Base-by-base conservation (phyloP, 345 rosid species). In the Trapa incisa region DNA sequence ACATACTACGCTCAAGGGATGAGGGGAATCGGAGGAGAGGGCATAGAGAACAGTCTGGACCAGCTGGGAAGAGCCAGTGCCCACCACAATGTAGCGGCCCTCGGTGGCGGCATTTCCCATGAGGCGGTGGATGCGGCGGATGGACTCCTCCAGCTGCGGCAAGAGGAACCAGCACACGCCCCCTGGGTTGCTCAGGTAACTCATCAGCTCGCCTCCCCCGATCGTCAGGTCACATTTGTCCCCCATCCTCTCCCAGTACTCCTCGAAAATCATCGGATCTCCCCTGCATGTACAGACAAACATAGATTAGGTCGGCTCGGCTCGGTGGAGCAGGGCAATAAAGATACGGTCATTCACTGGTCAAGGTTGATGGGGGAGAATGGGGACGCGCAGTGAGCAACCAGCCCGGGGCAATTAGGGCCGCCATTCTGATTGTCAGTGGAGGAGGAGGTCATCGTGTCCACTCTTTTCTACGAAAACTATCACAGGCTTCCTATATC, bases 51-150 rank as follows among this genome's bases (percentile, higher is more conserved):
- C 84, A 0, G 99, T 97, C 68, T 80, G 85, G 60, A 74, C 76
- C 32, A 94, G 88, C 80, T 88, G 96, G 6, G 97, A 80, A 0
- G 99, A 89, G 8, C 99, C 99, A 0, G 92, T 87, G 33, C 99
- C 99, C 29, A 87, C 94, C 72, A 94, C 84, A 61, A 91, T 33
- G 72, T 79, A 70, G 0, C 80, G 72, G 22, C 75, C 91, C 2
- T 83, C 83, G 0, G 79, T 65, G 3, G 68, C 81, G 3, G 96
- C 97, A 65, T 94, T 94, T 6, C 92, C 86, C 7, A 85, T 83
- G 45, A 58, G 76, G 5, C 71, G 56, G 75, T 94, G 99, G 45
- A 94, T 32, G 48, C 83, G 67, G 75, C 80, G 76, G 81, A 94
- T 85, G 11, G 97, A 84, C 10, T 79, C 84, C 0, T 70, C 83